Evolutionary conservation across 2,329 filamentous ascomycete genomes (phyloP), one percentile per base, ranked within the genome.

Genomic region (Neonectria hederae): DNA sequence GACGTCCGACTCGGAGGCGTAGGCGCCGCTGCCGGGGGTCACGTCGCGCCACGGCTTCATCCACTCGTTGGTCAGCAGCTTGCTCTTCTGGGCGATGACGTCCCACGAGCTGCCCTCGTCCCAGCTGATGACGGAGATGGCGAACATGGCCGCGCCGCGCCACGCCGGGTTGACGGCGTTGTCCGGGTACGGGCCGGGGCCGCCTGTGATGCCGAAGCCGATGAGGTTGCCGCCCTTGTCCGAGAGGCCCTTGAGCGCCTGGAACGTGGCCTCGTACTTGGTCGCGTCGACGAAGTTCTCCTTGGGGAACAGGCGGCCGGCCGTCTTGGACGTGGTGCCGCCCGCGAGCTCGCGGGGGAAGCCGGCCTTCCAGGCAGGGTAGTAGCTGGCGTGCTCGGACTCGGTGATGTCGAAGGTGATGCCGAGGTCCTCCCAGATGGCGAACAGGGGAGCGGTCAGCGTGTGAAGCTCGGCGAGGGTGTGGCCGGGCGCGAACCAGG

Each of bases 141-240:
- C 75, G 68, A 78, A 80, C 67, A 81, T 71, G 1, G 76, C 71
- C 2, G 81, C 77, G 6, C 77, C 75, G 45, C 84, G 78, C 83
- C 83, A 86, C 1, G 83, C 83, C 4, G 83, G 82, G 69, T 83
- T 83, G 42, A 84, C 77, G 6, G 81, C 79, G 14, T 80, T 83
- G 53, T 78, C 77, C 1, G 78, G 76, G 35, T 79, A 72, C 2
- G 68, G 74, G 0, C 69, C 69, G 5, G 74, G 72, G 0, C 74
- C 76, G 4, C 75, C 66, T 0, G 74, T 75, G 56, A 83, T 81
- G 42, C 79, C 77, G 59, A 83, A 81, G 0, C 74, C 79, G 32
- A 82, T 74, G 8, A 85, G 66, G 13, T 78, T 72, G 13, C 80
- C 80, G 14, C 81, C 81, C 13, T 74, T 74, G 54, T 82, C 77